Conservation (phyloP, 768 basidiomycete species). For the Tylopilus plumbeoviolaceoides region DNA sequence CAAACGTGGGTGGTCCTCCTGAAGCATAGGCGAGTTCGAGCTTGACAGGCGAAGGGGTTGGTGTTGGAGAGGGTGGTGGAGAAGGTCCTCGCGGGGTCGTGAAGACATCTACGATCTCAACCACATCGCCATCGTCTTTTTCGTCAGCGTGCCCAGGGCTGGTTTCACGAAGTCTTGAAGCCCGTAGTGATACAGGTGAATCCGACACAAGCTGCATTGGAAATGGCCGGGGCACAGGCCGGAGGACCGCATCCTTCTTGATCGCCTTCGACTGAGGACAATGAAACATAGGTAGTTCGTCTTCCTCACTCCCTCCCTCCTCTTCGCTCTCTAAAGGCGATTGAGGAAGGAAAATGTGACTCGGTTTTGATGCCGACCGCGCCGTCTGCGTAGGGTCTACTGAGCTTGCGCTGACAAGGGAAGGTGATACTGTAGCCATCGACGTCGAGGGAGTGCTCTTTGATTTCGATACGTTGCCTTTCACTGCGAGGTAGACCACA, state of each 20-base stretch:
- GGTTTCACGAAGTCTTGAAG: neutral
- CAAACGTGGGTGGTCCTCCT: neutral
- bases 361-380: constrained; percentile 14
- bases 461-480: neutral
- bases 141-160: neutral
- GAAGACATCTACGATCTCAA: constrained; percentile 20
- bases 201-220: constrained; percentile 21
- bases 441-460: constrained; percentile 1
- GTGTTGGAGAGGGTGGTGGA: constrained; percentile 21
- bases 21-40: neutral
- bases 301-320: constrained; percentile 8
- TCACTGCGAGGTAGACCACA: constrained; percentile 8
- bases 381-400: neutral
- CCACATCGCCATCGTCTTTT: neutral
- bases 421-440: neutral
- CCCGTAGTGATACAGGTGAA: neutral
- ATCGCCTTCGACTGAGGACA: constrained; percentile 3
- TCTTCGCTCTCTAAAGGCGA: constrained; percentile 10
- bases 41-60: constrained; percentile 13
- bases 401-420: neutral
- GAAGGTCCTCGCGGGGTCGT: constrained; percentile 17
- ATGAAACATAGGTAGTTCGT: constrained; percentile 21
- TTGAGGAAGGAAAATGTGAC: constrained; percentile 8
- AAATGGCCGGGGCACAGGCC: constrained; percentile 21
- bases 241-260: neutral